Conservation (phyloP, 2,329 filamentous ascomycete genomes). For the Colletotrichum karsti region DNA sequence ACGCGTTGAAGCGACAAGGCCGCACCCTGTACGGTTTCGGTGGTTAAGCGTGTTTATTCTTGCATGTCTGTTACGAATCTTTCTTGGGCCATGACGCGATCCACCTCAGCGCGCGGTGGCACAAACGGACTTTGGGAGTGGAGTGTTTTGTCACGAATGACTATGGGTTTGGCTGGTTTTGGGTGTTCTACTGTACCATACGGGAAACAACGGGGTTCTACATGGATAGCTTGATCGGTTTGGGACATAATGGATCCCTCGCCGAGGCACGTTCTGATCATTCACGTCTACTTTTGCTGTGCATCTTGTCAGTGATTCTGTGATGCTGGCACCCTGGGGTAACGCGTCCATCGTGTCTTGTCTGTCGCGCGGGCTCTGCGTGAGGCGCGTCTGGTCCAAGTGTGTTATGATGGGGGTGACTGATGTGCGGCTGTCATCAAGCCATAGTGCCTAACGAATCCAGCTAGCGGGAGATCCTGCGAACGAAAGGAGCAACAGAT, state of each 20-base stretch:
- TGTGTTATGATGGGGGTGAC: too few species aligned
- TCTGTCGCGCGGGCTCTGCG: too few species aligned
- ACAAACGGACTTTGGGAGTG: slow-evolving; percentile 34
- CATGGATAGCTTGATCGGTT: slow-evolving; percentile 35
- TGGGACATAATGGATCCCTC: slow-evolving; percentile 29
- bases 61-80: slow-evolving; percentile 47
- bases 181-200: slow-evolving; percentile 53
- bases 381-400: too few species aligned
- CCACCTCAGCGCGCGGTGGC: slow-evolving; percentile 17
- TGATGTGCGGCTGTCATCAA: too few species aligned
- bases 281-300: background rate
- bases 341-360: too few species aligned
- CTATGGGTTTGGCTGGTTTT: slow-evolving; percentile 52
- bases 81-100: slow-evolving; percentile 34
- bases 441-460: too few species aligned
- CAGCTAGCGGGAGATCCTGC: too few species aligned
- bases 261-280: slow-evolving; percentile 27
- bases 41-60: slow-evolving; percentile 66
- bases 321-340: too few species aligned
- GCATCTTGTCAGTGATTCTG: background rate
- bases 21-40: slow-evolving; percentile 89
- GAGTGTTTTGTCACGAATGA: slow-evolving; percentile 49
- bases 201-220: slow-evolving; percentile 46
- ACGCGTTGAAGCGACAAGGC: slow-evolving; percentile 74
- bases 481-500: too few species aligned